Base-by-base conservation (phyloP, 208 protist species). In the Crithidia fasciculata region DNA sequence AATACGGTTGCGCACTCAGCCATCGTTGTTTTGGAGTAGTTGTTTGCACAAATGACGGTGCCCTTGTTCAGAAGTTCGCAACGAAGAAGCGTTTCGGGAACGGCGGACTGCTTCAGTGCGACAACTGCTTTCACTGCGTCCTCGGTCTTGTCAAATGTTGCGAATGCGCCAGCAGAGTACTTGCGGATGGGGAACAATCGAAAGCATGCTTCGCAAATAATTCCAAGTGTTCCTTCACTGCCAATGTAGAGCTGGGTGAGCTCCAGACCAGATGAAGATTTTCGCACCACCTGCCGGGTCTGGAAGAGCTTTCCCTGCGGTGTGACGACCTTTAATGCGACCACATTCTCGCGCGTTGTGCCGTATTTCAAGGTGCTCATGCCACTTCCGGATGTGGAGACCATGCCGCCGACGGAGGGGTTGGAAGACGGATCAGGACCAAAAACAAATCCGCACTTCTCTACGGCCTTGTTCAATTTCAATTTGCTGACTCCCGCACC, bases 201-300 rank as follows among this genome's bases (percentile, higher is more conserved):
- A 49, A 94, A 78, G 47, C 80, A 80, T 28, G 83, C 76, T 58
- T 93, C 89, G 8, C 76, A 88, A 16, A 92, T 64, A 36, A 96
- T 68, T 41, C 90, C 92, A 1, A 95, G 71, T 28, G 88, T 95
- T 19, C 88, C 91, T 59, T 97, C 91, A 3, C 72, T 76, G 15
- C 87, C 87, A 44, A 92, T 76, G 59, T 94, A 95, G 16, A 97
- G 71, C 62, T 83, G 76, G 16, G 83, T 96, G 12, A 95, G 67
- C 61, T 97, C 87, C 36, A 92, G 92, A 15, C 91, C 92, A 12
- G 83, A 60, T 39, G 82, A 92, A 10, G 78, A 87, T 78, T 97
- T 96, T 37, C 83, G 84, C 16, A 84, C 84, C 37, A 81, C 70
- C 41, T 83, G 60, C 16, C 62, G 58, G 18, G 82, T 88, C 59